Evolutionary conservation across 345 rosid species (phyloP).

Genomic region (Psidium guajava): DNA sequence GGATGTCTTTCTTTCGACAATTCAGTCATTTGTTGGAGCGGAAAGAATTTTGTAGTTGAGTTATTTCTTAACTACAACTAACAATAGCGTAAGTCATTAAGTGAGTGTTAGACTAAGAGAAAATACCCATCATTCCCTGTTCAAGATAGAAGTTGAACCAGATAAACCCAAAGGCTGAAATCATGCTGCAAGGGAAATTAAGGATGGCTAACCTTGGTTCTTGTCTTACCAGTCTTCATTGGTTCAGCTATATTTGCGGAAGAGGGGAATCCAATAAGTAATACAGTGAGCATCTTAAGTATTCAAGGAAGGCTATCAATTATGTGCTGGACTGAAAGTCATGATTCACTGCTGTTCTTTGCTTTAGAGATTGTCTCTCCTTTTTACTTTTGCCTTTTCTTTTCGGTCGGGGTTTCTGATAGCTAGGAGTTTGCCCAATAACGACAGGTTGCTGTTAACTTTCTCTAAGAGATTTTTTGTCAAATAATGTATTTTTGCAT

Average conservation of each 20-base stretch:
- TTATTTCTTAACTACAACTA: neutral
- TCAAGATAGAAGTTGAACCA: neutral
- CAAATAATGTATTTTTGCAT: neutral
- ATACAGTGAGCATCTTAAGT: neutral
- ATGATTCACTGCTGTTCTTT: neutral
- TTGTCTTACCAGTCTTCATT: neutral
- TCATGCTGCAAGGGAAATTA: neutral
- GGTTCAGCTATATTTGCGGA: neutral
- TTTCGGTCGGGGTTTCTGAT: neutral
- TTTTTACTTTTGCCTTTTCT: neutral
- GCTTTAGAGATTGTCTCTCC: neutral
- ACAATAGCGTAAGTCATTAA: neutral
- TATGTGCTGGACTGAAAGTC: neutral
- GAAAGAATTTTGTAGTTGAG: neutral
- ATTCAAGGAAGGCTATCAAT: neutral
- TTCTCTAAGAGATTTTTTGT: neutral
- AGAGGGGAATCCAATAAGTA: neutral
- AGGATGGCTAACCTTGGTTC: neutral
- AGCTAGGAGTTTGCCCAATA: neutral
- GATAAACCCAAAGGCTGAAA: neutral
- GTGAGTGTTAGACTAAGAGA: neutral
- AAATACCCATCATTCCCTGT: neutral
- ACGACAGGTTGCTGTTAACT: neutral
- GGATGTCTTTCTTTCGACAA: neutral
- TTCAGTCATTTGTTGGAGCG: neutral